A percentile compares a stretch with the other conserved stretches of the same genome.
These are phyloP conservation scores for Metarhizium album DNA, from an alignment of 2,329 filamentous ascomycete species.

Conservation along the genomic window DNA sequence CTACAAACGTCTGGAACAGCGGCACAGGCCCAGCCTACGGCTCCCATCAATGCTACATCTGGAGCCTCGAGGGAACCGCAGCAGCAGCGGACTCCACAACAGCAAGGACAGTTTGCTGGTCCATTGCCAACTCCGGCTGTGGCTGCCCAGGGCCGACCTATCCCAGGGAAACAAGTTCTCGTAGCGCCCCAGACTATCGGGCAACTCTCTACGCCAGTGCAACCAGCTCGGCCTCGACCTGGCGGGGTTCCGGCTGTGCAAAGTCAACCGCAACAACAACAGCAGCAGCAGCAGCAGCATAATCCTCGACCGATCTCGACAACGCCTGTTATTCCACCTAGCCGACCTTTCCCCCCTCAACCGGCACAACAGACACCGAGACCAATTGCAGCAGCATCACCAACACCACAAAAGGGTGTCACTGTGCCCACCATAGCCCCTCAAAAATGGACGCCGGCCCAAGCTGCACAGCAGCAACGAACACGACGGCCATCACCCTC, in stretches of 20 bases:
- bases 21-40: constrained; percentile 10
- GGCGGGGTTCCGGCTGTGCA: constrained; percentile 19
- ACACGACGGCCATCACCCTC: constrained; percentile 13
- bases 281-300: constrained; percentile 16
- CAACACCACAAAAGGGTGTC: constrained; percentile 14
- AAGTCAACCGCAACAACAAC: constrained; percentile 15
- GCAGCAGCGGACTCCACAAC: constrained; percentile 12
- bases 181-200: constrained; percentile 25
- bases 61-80: constrained; percentile 6
- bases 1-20: constrained; percentile 7
- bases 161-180: constrained; percentile 19
- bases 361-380: constrained; percentile 18
- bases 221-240: constrained; percentile 21
- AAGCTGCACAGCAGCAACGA: constrained; percentile 16
- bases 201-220: constrained; percentile 24
- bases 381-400: constrained; percentile 22
- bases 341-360: constrained; percentile 21
- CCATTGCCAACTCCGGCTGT: neutral
- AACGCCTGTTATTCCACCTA: constrained; percentile 24
- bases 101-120: constrained; percentile 3
- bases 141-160: constrained; percentile 11
- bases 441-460: constrained; percentile 22
- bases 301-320: constrained; percentile 20
- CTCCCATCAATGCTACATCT: neutral
- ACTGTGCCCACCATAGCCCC: constrained; percentile 15